Conservation (phyloP, 192 early-diverging fungal genomes). For the Backusella sp. region DNA sequence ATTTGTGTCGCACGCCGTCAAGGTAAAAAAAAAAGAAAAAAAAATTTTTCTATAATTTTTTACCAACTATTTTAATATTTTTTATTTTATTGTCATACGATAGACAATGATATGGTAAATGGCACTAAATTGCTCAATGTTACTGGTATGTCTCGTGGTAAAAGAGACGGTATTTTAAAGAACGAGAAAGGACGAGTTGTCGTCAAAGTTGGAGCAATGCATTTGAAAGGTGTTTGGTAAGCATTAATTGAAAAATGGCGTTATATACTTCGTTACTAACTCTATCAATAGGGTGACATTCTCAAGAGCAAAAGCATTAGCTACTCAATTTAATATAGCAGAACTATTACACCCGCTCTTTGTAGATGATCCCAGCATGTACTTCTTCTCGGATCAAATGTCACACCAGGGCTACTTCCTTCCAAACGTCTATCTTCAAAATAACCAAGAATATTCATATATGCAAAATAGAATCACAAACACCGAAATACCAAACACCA, state of each 20-base stretch:
- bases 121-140: conserved; percentile 66
- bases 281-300: conserved; percentile 51
- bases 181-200: conserved; percentile 65
- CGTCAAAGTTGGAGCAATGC: conserved; percentile 64
- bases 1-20: conserved; percentile 57
- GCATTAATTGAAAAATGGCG: conserved; percentile 1
- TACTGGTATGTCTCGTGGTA: conserved; percentile 63
- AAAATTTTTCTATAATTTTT: conserved; percentile 2
- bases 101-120: conserved; percentile 68
- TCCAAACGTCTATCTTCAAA: conserved; percentile 23
- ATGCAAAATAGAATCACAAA: conserved; percentile 2
- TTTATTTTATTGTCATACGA: conserved; percentile 16
- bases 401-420: conserved; percentile 1
- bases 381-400: conserved; percentile 47
- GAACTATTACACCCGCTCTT: conserved; percentile 71
- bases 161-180: conserved; percentile 63
- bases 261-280: conserved; percentile 7
- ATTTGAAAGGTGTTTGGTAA: conserved; percentile 66
- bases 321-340: conserved; percentile 67
- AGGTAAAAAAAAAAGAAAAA: conserved; percentile 18
- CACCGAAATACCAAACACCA: neutral
- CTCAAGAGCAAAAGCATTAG: conserved; percentile 55
- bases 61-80: neutral
- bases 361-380: conserved; percentile 67
- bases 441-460: conserved; percentile 3